phyloP scores from a whole-genome alignment of 139 green algal genomes.

The Edaphochlamys debaryana region DNA sequence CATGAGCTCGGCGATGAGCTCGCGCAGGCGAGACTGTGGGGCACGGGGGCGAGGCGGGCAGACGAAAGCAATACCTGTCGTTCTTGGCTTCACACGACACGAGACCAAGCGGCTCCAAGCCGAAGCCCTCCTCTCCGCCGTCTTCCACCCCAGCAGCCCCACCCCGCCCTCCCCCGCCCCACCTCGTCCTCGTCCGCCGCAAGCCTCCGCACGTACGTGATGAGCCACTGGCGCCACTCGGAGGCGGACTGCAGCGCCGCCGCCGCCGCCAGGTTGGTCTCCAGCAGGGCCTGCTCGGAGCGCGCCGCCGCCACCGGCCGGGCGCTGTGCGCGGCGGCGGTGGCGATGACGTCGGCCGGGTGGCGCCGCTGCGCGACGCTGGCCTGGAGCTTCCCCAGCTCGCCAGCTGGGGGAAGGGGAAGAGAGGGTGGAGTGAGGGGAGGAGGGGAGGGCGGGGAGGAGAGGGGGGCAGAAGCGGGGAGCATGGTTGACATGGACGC shows the following conservation, averaged over 20 bases:
- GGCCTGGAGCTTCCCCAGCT: slow-evolving; percentile 59
- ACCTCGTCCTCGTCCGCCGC: slow-evolving; percentile 56
- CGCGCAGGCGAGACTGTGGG: slow-evolving; percentile 61
- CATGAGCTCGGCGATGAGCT: slow-evolving; percentile 70
- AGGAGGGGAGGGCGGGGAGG: too few relatives aligned
- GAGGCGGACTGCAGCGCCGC: slow-evolving; percentile 52
- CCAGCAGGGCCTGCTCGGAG: slow-evolving; percentile 49
- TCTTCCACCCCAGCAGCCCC: too few relatives aligned
- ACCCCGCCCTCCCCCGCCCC: neutral
- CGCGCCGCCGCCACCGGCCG: neutral
- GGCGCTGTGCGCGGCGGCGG: neutral
- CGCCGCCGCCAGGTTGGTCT: slow-evolving; percentile 70
- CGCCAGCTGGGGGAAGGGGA: slow-evolving; percentile 40
- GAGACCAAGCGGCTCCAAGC: too few relatives aligned
- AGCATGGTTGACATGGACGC: too few relatives aligned
- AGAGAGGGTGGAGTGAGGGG: too few relatives aligned
- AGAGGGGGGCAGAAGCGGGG: too few relatives aligned
- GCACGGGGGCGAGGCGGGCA: too few relatives aligned
- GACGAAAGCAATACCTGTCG: too few relatives aligned
- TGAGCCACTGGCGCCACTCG: slow-evolving; percentile 74
- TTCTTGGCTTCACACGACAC: too few relatives aligned
- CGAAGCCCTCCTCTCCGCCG: too few relatives aligned
- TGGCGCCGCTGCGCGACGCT: slow-evolving; percentile 30
- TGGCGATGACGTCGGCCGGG: slow-evolving; percentile 8
- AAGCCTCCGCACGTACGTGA: slow-evolving; percentile 70